Percentiles rank a stretch among this genome's conserved stretches.
phyloP scores from a whole-genome alignment of 352 stramenopile species.

The Globisporangium okanoganense region DNA sequence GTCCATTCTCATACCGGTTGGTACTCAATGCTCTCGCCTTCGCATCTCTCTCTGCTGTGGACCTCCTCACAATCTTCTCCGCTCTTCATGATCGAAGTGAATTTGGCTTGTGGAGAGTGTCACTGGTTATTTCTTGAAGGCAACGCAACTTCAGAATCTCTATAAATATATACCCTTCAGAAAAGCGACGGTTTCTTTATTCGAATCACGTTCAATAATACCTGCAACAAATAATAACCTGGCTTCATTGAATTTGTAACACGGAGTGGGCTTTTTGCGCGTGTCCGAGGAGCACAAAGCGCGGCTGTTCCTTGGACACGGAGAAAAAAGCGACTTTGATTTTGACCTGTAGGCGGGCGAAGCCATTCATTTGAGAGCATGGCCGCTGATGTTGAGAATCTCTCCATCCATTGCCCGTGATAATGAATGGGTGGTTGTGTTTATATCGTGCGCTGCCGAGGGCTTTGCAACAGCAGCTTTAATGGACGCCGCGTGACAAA shows the following conservation, averaged over 20 bases:
- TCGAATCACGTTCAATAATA: background rate
- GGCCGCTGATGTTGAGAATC: too few relatives aligned
- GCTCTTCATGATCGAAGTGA: background rate
- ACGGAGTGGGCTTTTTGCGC: constrained; percentile 1
- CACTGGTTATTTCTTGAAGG: background rate
- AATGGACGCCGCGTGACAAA: too few relatives aligned
- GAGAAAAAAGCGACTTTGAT: constrained; percentile 1
- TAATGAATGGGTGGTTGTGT: background rate
- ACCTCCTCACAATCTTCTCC: background rate
- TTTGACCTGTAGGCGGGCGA: background rate
- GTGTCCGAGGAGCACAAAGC: constrained; percentile 7
- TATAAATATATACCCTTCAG: constrained; percentile 2
- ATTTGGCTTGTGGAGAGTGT: background rate
- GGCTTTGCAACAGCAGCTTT: too few relatives aligned
- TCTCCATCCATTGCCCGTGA: background rate
- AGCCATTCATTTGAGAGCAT: background rate
- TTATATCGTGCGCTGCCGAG: background rate
- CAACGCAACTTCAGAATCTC: background rate
- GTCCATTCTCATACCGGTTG: too few relatives aligned
- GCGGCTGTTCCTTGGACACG: constrained; percentile 11
- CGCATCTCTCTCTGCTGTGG: too few relatives aligned
- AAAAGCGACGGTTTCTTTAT: background rate
- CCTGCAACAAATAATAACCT: constrained; percentile 1
- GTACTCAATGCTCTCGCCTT: too few relatives aligned
- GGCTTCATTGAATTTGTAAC: background rate